phyloP scores from a whole-genome alignment of 495 filamentous ascomycete genomes.

The Penicillium bialowiezense region DNA sequence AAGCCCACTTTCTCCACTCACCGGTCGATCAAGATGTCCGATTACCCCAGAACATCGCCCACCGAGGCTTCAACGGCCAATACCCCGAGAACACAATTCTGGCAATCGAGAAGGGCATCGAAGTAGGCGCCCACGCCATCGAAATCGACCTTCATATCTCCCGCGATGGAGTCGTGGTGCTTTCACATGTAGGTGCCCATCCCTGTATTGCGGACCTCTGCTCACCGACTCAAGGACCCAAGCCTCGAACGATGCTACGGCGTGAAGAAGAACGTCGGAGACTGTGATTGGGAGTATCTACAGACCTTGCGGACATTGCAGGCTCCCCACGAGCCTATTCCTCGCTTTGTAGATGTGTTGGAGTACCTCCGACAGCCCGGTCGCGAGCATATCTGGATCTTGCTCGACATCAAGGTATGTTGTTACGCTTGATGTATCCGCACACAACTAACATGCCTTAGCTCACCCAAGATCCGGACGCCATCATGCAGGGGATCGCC shows the following conservation, averaged over 20 bases:
- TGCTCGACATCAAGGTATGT: conserved; percentile 84
- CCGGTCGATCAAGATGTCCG: neutral
- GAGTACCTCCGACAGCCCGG: conserved; percentile 62
- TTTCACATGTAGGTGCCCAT: conserved; percentile 65
- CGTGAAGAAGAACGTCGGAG: conserved; percentile 60
- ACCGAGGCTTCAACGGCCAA: conserved; percentile 76
- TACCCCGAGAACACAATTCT: conserved; percentile 85
- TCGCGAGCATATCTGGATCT: conserved; percentile 66
- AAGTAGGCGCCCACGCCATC: conserved; percentile 72
- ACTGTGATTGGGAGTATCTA: conserved; percentile 74
- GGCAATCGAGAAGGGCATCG: conserved; percentile 70
- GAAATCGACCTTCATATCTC: conserved; percentile 87
- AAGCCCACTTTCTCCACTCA: conserved; percentile 19
- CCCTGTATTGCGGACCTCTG: neutral
- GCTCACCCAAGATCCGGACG: conserved; percentile 65
- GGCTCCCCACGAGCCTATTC: conserved; percentile 68
- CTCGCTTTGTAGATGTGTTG: conserved; percentile 72
- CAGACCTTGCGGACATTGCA: conserved; percentile 62
- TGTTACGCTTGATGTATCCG: neutral
- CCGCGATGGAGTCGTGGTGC: conserved; percentile 77
- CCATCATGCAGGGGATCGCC: conserved; percentile 64
- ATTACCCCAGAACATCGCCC: conserved; percentile 73
- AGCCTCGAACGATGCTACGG: conserved; percentile 79
- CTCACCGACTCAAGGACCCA: conserved; percentile 55
- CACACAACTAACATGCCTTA: conserved; percentile 19